Base-by-base conservation (phyloP, 495 filamentous ascomycete species). In the Penicillium daleae region DNA sequence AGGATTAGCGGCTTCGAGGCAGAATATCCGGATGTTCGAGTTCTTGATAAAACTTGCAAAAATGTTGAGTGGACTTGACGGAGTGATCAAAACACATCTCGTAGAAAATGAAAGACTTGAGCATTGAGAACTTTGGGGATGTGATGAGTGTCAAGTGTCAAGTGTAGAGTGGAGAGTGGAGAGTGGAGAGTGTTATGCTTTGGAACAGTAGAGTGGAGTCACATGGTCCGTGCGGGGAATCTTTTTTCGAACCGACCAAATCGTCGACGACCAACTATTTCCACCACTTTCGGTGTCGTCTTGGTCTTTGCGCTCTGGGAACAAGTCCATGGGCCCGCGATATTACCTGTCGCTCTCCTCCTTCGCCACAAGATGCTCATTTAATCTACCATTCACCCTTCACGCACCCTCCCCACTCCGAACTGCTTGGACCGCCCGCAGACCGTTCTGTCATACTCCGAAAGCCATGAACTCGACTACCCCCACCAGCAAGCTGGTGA, bases 191-290 rank as follows among this genome's bases (percentile, higher is more conserved):
- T 13, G 4, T 5, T 6, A n/a, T n/a, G n/a, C n/a, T n/a, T n/a
- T n/a, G n/a, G n/a, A n/a, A n/a, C n/a, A n/a, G n/a, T n/a, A n/a
- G n/a, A n/a, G n/a, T 44, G 8, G 7, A 21, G 40, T 22, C 37
- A 46, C 55, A 19, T 66, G 68, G 68, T 64, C 68, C 60, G 68
- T 71, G 68, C 68, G 55, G 33, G 21, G 42, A 54, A 63, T 65
- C 60, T 64, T 68, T 68, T 65, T 60, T 63, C 26, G 35, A 40
- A 21, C 31, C 61, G 50, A 46, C 51, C 56, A 57, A 59, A 52
- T 27, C 27, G 24, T 32, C 12, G 49, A 10, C 26, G 12, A 35
- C 51, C 62, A 32, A 17, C 33, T 33, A 32, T 42, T 40, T 58
- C 33, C 39, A 61, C 49, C 57, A 46, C 19, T 24, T 50, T 51